Evolutionary conservation across 192 early-diverging fungal genomes (phyloP), one percentile per base, ranked within the genome.

Genomic region (Rhizophagus clarus): DNA sequence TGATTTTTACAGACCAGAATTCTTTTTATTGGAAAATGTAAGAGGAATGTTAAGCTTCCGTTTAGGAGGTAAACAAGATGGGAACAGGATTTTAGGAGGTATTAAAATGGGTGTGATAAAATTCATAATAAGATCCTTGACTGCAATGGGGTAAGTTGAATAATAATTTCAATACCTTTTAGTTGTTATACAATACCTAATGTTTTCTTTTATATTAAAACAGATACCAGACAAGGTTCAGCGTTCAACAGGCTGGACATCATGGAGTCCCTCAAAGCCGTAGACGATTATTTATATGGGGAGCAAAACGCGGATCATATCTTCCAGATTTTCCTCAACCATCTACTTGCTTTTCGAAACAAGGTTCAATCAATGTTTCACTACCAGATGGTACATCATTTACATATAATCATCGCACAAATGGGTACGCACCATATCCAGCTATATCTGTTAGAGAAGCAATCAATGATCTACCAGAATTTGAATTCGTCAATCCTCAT

Each of bases 21-120:
- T 89, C 66, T 92, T 94, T 72, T 69, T 94, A 72, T 81, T 92
- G 28, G 92, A 94, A 71, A 94, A 94, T 79, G 92, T 94, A n/a
- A 82, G 86, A 0, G 92, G 90, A 7, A 80, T 94, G 80, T 51
- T 89, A 8, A 73, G 70, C 68, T 92, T 88, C 80, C 81, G 77
- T 9, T 83, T 91, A n/a, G 91, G 90, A 11, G 90, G 90, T 11
- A 83, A 85, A n/a, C 89, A 90, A 73, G 83, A 81, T 17, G 89
- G 90, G 8, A 80, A 77, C 31, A 79, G 79, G 22, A 85, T 92
- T 34, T 80, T 81, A 61, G 90, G 90, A 40, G 91, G 89, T 0
- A 88, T 91, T 74, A 83, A 87, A 34, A 89, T 90, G 87, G 90
- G 90, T 4, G 87, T 91, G 69, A 79, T 93, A 51, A 92, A 92